Base-by-base conservation (phyloP, 1,284 basidiomycete species). In the Trichosporon sp. region DNA sequence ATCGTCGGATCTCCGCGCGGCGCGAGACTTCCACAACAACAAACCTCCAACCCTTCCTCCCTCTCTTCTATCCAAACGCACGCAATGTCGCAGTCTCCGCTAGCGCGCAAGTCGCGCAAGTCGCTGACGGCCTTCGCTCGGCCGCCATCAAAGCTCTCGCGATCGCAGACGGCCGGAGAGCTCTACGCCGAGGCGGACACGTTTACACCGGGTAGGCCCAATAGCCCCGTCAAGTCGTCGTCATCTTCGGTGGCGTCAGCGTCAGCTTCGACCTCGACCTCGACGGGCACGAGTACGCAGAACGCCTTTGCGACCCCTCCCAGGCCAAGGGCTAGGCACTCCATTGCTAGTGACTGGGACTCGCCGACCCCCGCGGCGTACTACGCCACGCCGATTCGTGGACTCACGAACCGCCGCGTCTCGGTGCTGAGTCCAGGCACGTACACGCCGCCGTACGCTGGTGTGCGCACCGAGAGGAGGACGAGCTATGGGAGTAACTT, bases 21-120 rank as follows among this genome's bases (percentile, higher is more conserved):
- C 25, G 10, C 46, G 23, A 25, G 14, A 52, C 46, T 29, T 52
- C 36, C 36, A 23, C 33, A 52, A 56, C 60, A 27, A 33, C 54
- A 29, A 25, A 8, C 5, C 23, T 1, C 9, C 46, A 3, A 9
- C 19, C 46, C 3, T 52, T 27, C 25, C 46, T 54, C 9, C 16
- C 27, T 31, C 27, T n/a, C n/a, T n/a, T n/a, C n/a, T n/a, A n/a
- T n/a, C 49, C 27, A 31, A 16, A 16, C 25, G 3, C 33, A 25
- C 36, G 36, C 25, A n/a, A 78, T 78, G 77, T 78, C 77, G 11
- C 75, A 77, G 65, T 77, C 75, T n/a, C 76, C 74, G 1, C 67
- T 78, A 0, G 74, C 75, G 25, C 65, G 74, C 1, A 69, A 70
- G 10, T 68, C 73, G n/a, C 69, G 72, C 67, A 69, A 69, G 34